Evolutionary conservation across 2,329 filamentous ascomycete species (phyloP), one percentile per base, ranked within the genome.

Genomic region (Fusarium buxicola): DNA sequence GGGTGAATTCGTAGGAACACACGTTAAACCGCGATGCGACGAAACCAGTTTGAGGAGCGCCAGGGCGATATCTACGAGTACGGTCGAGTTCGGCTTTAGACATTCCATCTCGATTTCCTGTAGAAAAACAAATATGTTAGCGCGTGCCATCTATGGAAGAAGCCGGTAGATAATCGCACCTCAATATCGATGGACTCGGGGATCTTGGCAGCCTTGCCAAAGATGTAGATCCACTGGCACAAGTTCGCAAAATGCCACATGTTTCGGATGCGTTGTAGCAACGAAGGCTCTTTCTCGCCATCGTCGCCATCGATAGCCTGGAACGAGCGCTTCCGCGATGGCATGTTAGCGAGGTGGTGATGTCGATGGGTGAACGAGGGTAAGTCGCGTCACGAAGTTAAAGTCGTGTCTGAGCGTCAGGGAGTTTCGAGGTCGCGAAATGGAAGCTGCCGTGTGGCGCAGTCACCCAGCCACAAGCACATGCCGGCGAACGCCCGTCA

Each of bases 211-310:
- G 89, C 89, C 71, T 90, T 89, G 60, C 94, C 94, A 76, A 99
- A 99, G 35, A 94, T 86, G 75, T 89, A 91, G 60, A 98, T 92
- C 85, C 93, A 99, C 78, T 99, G 94, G 79, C 90, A 93, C 8
- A 98, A 81, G 72, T 93, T 94, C 60, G 94, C 92, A 77, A 98
- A 97, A 76, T 97, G 91, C 94, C 94, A 98, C 84, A 92, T 93
- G 74, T 92, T 95, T 63, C 94, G 88, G 67, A 98, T 85, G 65
- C 84, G 88, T 56, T 87, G 80, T 25, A 96, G 50, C 16, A 72
- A 34, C 6, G 69, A 63, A 18, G 56, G 40, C 32, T 60, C 54
- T n/a, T 52, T 55, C 43, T 66, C 62, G 30, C 24, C 38, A 51
- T 52, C 59, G 2, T 56, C 65, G 30, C 46, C 52, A 21, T 71